phyloP scores from a whole-genome alignment of 164 flowering plant species.

The Vitis vinifera region ASM3070453v1 NC_081815.1:9628501-9629000 shows the following conservation, averaged over 20 bases:
- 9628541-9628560: no score
- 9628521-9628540: no score
- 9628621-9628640: conserved; percentile 22
- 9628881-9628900: not conserved
- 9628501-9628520: no score
- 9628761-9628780: conserved; percentile 68
- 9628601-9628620: not conserved
- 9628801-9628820: conserved; percentile 7
- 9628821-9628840: conserved; percentile 4
- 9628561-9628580: not conserved
- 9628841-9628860: conserved; percentile 1
- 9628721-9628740: conserved; percentile 76
- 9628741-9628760: conserved; percentile 85
- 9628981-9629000: no score
- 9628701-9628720: conserved; percentile 91
- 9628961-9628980: not conserved
- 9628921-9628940: not conserved
- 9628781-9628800: conserved; percentile 25
- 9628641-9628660: conserved; percentile 97
- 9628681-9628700: conserved; percentile 67
- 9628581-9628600: not conserved
- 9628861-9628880: not conserved
- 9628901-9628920: not conserved
- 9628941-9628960: not conserved
- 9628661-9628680: conserved; percentile 84